Evolutionary conservation across 2,329 filamentous ascomycete species (phyloP).

Genomic region (Aspergillus piperis): DNA sequence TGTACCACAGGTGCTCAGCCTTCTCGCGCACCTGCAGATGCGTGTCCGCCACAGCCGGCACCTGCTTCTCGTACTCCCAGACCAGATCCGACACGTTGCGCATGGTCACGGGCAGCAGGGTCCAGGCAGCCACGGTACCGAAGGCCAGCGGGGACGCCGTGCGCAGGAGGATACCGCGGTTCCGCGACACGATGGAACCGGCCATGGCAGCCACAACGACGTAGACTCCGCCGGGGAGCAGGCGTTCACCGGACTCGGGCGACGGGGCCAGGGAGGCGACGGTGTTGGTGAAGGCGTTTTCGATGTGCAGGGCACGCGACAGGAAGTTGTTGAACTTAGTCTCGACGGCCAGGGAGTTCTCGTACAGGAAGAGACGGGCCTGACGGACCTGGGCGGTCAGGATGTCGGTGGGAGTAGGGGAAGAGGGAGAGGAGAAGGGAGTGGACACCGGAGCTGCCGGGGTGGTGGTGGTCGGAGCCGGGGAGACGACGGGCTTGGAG

Average conservation of each 20-base stretch:
- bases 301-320: constrained; percentile 77
- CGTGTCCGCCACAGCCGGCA: constrained; percentile 78
- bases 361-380: constrained; percentile 78
- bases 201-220: constrained; percentile 94
- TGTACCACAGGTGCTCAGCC: constrained; percentile 68
- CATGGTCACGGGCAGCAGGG: constrained; percentile 85
- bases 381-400: constrained; percentile 79
- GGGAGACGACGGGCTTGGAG: constrained; percentile 24
- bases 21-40: constrained; percentile 73
- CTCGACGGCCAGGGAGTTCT: constrained; percentile 72
- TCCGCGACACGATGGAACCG: constrained; percentile 84
- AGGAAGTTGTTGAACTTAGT: constrained; percentile 80
- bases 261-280: constrained; percentile 85
- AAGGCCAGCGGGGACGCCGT: constrained; percentile 74
- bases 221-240: constrained; percentile 88
- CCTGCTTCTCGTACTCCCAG: constrained; percentile 91
- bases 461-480: constrained; percentile 30
- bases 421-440: constrained; percentile 32
- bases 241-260: constrained; percentile 79
- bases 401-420: constrained; percentile 83
- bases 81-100: constrained; percentile 80
- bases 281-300: constrained; percentile 87
- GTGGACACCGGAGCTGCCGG: constrained; percentile 68
- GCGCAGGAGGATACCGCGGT: constrained; percentile 81
- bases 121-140: constrained; percentile 79